These are phyloP conservation scores for Lactarius indigo DNA, from an alignment of 768 basidiomycete genomes.

Conservation along the genomic window DNA sequence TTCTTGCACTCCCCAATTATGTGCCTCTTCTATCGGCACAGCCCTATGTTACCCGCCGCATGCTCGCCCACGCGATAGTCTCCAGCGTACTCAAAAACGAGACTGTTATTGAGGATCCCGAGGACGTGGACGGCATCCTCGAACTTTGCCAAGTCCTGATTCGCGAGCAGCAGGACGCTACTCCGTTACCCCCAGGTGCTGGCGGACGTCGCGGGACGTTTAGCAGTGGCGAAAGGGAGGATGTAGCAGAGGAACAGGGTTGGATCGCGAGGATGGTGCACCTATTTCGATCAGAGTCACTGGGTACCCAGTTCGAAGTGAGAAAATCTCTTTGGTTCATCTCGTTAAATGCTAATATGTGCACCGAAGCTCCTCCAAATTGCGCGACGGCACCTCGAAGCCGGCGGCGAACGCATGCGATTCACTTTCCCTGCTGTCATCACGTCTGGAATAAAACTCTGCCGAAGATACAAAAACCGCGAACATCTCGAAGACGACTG, in stretches of 20 bases:
- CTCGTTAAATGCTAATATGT: neutral
- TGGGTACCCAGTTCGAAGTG: slow-evolving; percentile 89
- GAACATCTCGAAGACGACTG: slow-evolving; percentile 81
- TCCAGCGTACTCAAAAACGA: slow-evolving; percentile 96
- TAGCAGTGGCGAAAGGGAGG: slow-evolving; percentile 65
- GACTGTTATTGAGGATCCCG: slow-evolving; percentile 88
- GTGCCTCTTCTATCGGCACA: slow-evolving; percentile 78
- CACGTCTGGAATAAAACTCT: slow-evolving; percentile 88
- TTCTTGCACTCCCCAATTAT: slow-evolving; percentile 94
- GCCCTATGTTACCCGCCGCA: slow-evolving; percentile 84
- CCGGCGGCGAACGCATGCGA: slow-evolving; percentile 92
- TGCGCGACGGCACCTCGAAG: slow-evolving; percentile 84
- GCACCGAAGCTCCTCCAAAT: slow-evolving; percentile 75
- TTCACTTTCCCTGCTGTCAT: slow-evolving; percentile 97
- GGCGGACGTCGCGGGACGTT: slow-evolving; percentile 54
- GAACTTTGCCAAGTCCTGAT: slow-evolving; percentile 92
- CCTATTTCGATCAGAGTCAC: slow-evolving; percentile 82
- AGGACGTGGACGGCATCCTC: slow-evolving; percentile 91
- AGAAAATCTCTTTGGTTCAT: slow-evolving; percentile 23
- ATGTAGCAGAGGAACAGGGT: slow-evolving; percentile 97
- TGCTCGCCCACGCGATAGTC: slow-evolving; percentile 92
- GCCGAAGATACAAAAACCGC: slow-evolving; percentile 82
- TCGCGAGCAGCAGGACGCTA: slow-evolving; percentile 70
- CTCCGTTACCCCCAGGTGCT: slow-evolving; percentile 39
- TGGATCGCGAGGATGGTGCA: slow-evolving; percentile 99